Conservation (phyloP, 2,329 filamentous ascomycete genomes). For the Aspergillus quadricinctus region DNA sequence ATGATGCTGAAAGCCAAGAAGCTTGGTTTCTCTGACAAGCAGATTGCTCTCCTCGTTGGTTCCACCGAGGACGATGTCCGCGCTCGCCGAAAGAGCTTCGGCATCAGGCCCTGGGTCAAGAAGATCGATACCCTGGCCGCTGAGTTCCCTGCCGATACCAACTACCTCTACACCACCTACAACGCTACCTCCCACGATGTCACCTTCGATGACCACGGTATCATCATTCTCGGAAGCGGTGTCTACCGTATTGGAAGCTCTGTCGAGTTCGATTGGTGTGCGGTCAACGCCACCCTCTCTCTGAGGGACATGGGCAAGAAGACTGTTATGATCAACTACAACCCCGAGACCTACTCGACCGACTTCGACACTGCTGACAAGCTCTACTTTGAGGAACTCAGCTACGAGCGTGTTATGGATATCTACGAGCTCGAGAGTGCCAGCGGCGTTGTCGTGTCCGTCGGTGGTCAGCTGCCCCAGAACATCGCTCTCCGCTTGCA, state of each 20-base stretch:
- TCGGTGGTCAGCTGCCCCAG: conserved; percentile 93
- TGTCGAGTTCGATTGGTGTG: conserved; percentile 98
- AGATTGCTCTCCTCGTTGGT: conserved; percentile 83
- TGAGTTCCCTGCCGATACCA: conserved; percentile 91
- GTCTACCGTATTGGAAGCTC: conserved; percentile 97
- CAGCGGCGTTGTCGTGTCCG: conserved; percentile 85
- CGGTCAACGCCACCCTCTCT: conserved; percentile 81
- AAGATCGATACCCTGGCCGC: conserved; percentile 96
- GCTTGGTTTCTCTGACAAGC: conserved; percentile 93
- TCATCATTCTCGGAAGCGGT: conserved; percentile 83
- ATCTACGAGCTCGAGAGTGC: conserved; percentile 91
- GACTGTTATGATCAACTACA: conserved; percentile 96
- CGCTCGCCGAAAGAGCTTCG: conserved; percentile 75
- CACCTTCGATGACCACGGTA: conserved; percentile 86
- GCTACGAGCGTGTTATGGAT: conserved; percentile 97
- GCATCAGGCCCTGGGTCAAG: conserved; percentile 94
- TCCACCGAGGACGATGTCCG: conserved; percentile 87
- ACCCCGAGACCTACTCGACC: conserved; percentile 75
- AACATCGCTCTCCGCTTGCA: conserved; percentile 95
- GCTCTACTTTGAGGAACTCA: conserved; percentile 94
- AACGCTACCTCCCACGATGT: conserved; percentile 94
- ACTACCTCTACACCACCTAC: conserved; percentile 97
- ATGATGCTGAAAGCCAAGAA: conserved; percentile 91
- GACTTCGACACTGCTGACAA: conserved; percentile 88
- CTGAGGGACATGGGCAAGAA: conserved; percentile 86